phyloP scores from a whole-genome alignment of 2,329 filamentous ascomycete genomes.

The Tolypocladium nubicola region DNA sequence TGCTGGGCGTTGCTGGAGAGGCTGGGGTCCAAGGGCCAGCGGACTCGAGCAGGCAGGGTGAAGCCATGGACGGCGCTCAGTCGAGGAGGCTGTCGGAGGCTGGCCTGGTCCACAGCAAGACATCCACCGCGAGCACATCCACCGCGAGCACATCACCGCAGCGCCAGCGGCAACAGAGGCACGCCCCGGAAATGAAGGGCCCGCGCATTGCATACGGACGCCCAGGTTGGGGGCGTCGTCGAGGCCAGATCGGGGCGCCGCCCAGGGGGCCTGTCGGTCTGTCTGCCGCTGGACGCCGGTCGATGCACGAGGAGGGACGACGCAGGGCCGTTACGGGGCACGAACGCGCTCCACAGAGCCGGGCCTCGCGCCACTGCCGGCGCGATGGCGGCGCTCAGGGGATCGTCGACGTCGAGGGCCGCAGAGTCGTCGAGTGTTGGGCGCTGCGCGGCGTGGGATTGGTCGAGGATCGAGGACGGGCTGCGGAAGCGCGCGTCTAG shows the following conservation, averaged over 20 bases:
- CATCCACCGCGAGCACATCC: too few relatives aligned
- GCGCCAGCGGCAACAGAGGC: not conserved
- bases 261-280: not conserved
- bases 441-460: not conserved
- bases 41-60: not conserved
- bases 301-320: too few relatives aligned
- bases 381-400: not conserved
- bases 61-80: too few relatives aligned
- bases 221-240: not conserved
- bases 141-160: not conserved
- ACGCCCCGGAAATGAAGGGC: not conserved
- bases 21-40: not conserved
- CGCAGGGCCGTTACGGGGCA: not conserved
- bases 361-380: not conserved
- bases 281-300: too few relatives aligned
- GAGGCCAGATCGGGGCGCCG: not conserved
- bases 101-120: not conserved
- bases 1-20: not conserved
- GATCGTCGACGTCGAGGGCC: not conserved
- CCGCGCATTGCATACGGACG: not conserved
- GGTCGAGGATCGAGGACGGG: not conserved
- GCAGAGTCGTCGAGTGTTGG: not conserved
- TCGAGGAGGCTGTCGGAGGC: too few relatives aligned
- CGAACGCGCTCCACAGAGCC: too few relatives aligned
- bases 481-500: constrained; percentile 8